phyloP scores from a whole-genome alignment of 2,329 filamentous ascomycete species.

The Chrysosporium queenslandicum region DNA sequence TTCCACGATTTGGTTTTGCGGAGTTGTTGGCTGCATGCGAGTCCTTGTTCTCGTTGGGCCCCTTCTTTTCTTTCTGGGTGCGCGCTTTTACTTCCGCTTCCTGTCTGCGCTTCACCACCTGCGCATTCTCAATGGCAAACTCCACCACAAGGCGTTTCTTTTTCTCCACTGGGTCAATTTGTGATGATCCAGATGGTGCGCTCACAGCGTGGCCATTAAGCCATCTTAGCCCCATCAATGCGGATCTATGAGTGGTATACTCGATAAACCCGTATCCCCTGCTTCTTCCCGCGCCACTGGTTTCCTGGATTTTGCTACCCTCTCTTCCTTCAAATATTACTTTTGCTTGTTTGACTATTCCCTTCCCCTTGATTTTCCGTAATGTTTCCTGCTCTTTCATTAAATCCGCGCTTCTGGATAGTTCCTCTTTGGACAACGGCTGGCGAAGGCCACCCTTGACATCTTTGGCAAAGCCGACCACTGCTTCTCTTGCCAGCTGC shows the following conservation, averaged over 20 bases:
- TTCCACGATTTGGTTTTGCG: conserved; percentile 16
- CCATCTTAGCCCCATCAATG: conserved; percentile 88
- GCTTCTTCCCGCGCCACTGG: conserved; percentile 66
- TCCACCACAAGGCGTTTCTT: conserved; percentile 86
- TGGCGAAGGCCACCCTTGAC: conserved; percentile 67
- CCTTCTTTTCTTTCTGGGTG: conserved; percentile 21
- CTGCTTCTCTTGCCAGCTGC: conserved; percentile 76
- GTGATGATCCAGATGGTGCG: conserved; percentile 21
- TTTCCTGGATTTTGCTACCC: conserved; percentile 72
- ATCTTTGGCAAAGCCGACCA: conserved; percentile 87
- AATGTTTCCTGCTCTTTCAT: conserved; percentile 71
- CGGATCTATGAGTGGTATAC: conserved; percentile 86
- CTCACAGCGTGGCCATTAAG: conserved; percentile 64
- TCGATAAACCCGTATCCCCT: conserved; percentile 96
- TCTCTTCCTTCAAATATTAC: conserved; percentile 83
- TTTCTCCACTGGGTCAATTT: conserved; percentile 29
- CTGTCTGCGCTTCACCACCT: conserved; percentile 74
- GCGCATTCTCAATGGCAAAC: conserved; percentile 95
- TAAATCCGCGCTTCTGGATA: conserved; percentile 64
- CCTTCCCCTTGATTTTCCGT: conserved; percentile 73
- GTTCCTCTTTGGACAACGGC: conserved; percentile 81
- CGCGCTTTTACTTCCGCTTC: conserved; percentile 51
- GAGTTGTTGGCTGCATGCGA: background rate
- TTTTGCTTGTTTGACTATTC: conserved; percentile 84
- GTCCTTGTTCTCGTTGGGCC: background rate